Percentiles rank a stretch among this genome's conserved stretches.
phyloP scores from a whole-genome alignment of 192 early-diverging fungal genomes.

The Kappamyces sp. region DNA sequence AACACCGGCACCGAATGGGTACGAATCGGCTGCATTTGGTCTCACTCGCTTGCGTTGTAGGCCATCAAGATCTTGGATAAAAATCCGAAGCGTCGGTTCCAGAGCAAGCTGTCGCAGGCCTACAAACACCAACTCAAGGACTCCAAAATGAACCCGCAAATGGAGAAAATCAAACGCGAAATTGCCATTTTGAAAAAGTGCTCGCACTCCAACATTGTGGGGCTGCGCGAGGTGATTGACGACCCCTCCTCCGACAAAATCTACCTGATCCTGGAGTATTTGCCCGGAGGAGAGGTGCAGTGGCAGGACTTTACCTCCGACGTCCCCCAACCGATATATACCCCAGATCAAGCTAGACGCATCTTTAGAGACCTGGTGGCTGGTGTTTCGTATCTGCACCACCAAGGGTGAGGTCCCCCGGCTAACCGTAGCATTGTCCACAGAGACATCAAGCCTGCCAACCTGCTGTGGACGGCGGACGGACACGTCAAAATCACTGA shows the following conservation, averaged over 20 bases:
- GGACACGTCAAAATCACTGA: constrained; percentile 92
- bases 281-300: constrained; percentile 85
- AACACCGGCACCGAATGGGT: constrained; percentile 75
- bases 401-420: constrained; percentile 37
- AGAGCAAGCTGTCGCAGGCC: constrained; percentile 41
- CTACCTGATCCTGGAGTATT: constrained; percentile 88
- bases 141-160: constrained; percentile 49
- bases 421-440: constrained; percentile 95
- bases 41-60: constrained; percentile 30
- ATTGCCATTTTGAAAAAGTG: constrained; percentile 97
- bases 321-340: constrained; percentile 53
- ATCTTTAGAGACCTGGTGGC: constrained; percentile 88
- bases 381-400: constrained; percentile 86
- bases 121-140: constrained; percentile 40
- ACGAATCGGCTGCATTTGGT: constrained; percentile 19
- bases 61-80: constrained; percentile 69
- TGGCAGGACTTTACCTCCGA: constrained; percentile 60
- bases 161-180: constrained; percentile 87
- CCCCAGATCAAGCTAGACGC: constrained; percentile 55
- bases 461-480: constrained; percentile 73
- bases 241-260: constrained; percentile 85
- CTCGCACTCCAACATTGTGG: constrained; percentile 85
- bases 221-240: constrained; percentile 89
- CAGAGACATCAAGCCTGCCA: constrained; percentile 97
- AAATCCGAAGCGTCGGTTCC: constrained; percentile 45